Evolutionary conservation across 768 basidiomycete genomes (phyloP), one percentile per base, ranked within the genome.

Genomic region (Panellus pusillus): DNA sequence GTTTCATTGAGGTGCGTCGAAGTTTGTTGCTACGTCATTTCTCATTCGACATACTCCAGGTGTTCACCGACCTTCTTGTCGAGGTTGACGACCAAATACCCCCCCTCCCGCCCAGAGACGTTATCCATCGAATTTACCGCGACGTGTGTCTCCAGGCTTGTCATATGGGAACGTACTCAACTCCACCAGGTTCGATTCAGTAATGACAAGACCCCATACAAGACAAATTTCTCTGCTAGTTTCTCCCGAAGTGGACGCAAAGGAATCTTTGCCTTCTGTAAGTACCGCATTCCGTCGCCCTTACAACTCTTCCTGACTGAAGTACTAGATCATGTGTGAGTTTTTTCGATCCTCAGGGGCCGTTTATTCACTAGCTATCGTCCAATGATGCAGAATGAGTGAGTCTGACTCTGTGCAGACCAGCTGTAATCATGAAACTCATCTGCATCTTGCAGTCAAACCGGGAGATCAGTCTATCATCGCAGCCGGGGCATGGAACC

Each of bases 191-290:
- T 96, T 19, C 82, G 94, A 13, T 97, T 96, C 70, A 92, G 89
- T 65, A 91, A 91, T 52, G 90, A 94, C 66, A 95, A 94, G 73
- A 99, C 96, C 5, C 96, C 96, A 0, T 99, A 99, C 74, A 98
- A 98, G 72, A 80, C 69, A 6, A 77, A 78, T 9, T 79, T 98
- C 29, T 87, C 88, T 0, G 89, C 91, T 0, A 88, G 86, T 49
- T 91, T 95, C 61, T 94, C 93, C 4, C 77, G 97, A 43, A 89
- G 89, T 27, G 96, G 96, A 3, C 74, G 90, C 38, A 98, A 98
- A 64, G 93, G 95, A 0, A 82, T 87, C 12, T 98, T 92, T 68
- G 94, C 94, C 18, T 78, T 76, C 15, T 95, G 93, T 91, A 67
- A 72, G 89, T 78, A 13, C 47, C 29, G 32, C 32, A 3, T 29